Evolutionary conservation across 768 basidiomycete species (phyloP).

Genomic region (Phylloporus sp.): DNA sequence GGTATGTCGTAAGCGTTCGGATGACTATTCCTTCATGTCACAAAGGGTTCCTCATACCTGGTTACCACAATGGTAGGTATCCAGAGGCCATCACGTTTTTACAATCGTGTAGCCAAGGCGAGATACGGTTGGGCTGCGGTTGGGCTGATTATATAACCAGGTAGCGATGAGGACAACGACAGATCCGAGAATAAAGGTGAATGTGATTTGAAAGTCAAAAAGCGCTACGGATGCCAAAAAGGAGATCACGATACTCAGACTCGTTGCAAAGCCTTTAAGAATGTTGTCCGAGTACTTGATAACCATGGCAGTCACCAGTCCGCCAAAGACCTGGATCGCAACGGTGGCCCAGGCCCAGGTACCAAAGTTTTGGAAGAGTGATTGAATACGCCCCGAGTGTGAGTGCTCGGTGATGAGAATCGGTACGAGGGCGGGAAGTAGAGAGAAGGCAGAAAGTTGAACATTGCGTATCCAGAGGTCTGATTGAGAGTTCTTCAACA

Average conservation of each 20-base stretch:
- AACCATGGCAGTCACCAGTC: constrained; percentile 86
- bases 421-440: constrained; percentile 83
- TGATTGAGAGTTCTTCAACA: constrained; percentile 81
- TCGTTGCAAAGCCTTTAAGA: constrained; percentile 93
- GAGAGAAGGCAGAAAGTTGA: constrained; percentile 90
- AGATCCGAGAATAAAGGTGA: constrained; percentile 82
- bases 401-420: constrained; percentile 53
- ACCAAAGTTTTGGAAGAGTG: constrained; percentile 82
- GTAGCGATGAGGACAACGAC: constrained; percentile 83
- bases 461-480: constrained; percentile 98
- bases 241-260: constrained; percentile 89
- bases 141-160: constrained; percentile 83
- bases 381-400: constrained; percentile 39
- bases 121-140: constrained; percentile 31
- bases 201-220: constrained; percentile 85
- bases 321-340: constrained; percentile 84
- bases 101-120: constrained; percentile 26
- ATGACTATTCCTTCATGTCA: constrained; percentile 2
- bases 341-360: constrained; percentile 92
- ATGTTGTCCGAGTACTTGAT: constrained; percentile 94
- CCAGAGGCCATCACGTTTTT: constrained; percentile 17
- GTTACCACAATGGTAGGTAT: background rate
- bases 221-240: constrained; percentile 89
- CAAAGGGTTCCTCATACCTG: background rate
- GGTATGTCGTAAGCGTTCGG: constrained; percentile 19